phyloP scores from a whole-genome alignment of 805 yeast species.

The Brettanomyces anomalus region DNA sequence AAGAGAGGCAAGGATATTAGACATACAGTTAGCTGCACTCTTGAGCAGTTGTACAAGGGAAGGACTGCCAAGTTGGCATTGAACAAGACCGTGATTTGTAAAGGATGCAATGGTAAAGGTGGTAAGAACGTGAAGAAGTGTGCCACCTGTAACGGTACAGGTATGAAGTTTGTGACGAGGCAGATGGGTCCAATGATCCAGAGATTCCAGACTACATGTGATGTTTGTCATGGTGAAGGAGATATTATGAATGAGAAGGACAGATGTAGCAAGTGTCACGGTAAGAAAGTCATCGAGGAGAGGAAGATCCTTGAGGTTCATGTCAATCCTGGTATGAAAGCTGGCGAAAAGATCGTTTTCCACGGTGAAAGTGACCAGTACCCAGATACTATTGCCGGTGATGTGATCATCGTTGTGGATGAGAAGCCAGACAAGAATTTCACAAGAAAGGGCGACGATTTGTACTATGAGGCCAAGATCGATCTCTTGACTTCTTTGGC shows the following conservation, averaged over 20 bases:
- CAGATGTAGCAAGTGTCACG: constrained; percentile 79
- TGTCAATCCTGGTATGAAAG: constrained; percentile 94
- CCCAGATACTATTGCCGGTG: constrained; percentile 93
- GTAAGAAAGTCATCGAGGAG: constrained; percentile 80
- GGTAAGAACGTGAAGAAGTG: constrained; percentile 91
- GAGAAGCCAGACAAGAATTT: constrained; percentile 81
- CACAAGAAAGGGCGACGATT: constrained; percentile 84
- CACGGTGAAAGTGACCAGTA: constrained; percentile 97
- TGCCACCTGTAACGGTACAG: constrained; percentile 81
- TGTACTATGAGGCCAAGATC: constrained; percentile 75
- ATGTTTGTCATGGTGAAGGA: constrained; percentile 87
- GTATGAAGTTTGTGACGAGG: constrained; percentile 84
- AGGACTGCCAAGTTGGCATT: constrained; percentile 89
- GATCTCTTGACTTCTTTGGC: constrained; percentile 92
- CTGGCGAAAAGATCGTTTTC: constrained; percentile 86
- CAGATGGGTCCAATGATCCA: constrained; percentile 99
- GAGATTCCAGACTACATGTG: constrained; percentile 94
- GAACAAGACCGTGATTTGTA: constrained; percentile 85
- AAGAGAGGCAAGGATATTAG: constrained; percentile 84
- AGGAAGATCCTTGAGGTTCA: constrained; percentile 91
- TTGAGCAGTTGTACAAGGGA: constrained; percentile 93
- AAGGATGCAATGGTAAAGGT: constrained; percentile 87
- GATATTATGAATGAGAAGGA: constrained; percentile 80
- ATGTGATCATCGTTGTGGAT: constrained; percentile 83
- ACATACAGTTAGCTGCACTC: constrained; percentile 74